Base-by-base conservation (phyloP, 2,329 filamentous ascomycete genomes). In the Cercospora zeae-maydis region DNA sequence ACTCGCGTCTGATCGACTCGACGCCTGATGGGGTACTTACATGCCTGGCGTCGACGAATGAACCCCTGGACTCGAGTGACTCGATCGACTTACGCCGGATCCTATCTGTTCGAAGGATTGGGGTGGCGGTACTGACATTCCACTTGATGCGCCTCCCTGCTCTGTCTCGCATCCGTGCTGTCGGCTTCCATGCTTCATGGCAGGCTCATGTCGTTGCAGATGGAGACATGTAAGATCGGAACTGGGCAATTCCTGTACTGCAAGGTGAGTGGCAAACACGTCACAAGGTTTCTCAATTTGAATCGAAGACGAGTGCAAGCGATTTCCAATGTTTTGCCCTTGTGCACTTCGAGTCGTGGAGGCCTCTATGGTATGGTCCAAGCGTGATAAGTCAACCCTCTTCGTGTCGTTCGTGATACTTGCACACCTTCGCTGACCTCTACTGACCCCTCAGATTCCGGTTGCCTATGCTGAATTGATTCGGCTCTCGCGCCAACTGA, bases 401-500 rank as follows among this genome's bases (percentile, higher is more conserved):
- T 10, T 21, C 37, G 39, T 45, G 16, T 45, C 39, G 39, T 45
- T 21, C 39, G 16, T 24, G 13, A 21, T 45, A 5, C 21, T 24
- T 6, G 5, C 21, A 21, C 39, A 21, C 39, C 39, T 13, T 45
- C 39, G 39, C 39, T 13, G 39, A 45, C 39, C 21, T 6, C 39
- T 24, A 45, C 21, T 24, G 9, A 21, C n/a, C 47, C 19, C 24
- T 30, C 47, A 30, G 24, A 13, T 52, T 24, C 19, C 24, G 10
- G 24, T 30, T 52, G 47, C 30, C 24, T 13, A 52, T 33, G 30
- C 24, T 31, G 24, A 30, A 52, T 52, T 33, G 47, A 30, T 33
- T 30, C 16, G 47, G 11, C 47, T 52, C 39, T 16, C 45, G 49
- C 24, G 68, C 68, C 19, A 71, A 51, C 54, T 66, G 58, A 31